phyloP scores from a whole-genome alignment of 2,329 filamentous ascomycete genomes.

The Annulohypoxylon truncatum region DNA sequence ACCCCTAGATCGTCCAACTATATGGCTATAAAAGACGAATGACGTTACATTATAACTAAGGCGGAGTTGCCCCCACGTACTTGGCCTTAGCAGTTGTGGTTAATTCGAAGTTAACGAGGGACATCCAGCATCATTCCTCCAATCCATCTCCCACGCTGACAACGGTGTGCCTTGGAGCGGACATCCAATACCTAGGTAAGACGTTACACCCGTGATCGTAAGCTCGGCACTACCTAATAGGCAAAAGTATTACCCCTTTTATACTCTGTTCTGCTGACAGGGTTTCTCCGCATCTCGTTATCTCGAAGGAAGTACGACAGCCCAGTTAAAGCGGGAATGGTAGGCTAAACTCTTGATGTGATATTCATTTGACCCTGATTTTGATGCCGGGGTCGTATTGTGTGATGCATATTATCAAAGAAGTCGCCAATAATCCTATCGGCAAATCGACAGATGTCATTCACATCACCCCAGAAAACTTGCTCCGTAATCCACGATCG shows the following conservation, averaged over 20 bases:
- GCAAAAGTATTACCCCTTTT: conserved; percentile 27
- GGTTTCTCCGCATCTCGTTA: conserved; percentile 33
- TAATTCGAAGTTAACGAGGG: neutral
- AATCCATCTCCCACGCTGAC: neutral
- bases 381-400: conserved; percentile 21
- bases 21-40: too few relatives aligned
- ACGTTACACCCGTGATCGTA: conserved; percentile 23
- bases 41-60: neutral
- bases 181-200: conserved; percentile 5
- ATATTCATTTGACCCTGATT: neutral
- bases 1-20: too few relatives aligned
- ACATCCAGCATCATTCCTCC: neutral
- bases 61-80: neutral
- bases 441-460: conserved; percentile 29
- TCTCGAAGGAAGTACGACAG: conserved; percentile 9
- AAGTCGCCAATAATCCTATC: conserved; percentile 4
- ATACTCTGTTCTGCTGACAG: conserved; percentile 15
- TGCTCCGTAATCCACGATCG: neutral
- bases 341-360: conserved; percentile 6
- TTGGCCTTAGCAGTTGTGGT: too few relatives aligned
- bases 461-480: neutral
- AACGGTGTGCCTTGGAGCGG: neutral
- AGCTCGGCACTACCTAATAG: conserved; percentile 24
- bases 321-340: conserved; percentile 23
- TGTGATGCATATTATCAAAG: conserved; percentile 16